Conservation (phyloP, 2,329 filamentous ascomycete species). For the Meredithiella fracta region DNA sequence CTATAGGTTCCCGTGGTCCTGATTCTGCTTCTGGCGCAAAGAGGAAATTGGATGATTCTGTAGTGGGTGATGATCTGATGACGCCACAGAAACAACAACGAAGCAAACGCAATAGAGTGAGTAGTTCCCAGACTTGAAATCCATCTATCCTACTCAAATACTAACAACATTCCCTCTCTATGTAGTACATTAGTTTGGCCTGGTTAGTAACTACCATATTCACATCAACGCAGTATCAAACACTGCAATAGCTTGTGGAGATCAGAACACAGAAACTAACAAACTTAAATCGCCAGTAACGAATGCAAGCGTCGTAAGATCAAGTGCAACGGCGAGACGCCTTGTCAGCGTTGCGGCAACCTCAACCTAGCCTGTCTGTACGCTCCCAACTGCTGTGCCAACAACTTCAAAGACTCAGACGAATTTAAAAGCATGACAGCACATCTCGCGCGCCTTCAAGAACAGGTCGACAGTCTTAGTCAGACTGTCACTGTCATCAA, state of each 20-base stretch:
- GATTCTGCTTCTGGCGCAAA: constrained; percentile 17
- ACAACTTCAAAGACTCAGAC: constrained; percentile 79
- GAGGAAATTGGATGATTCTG: constrained; percentile 20
- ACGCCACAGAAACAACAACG: constrained; percentile 32
- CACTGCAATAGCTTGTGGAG: constrained; percentile 7
- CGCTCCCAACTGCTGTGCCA: constrained; percentile 50
- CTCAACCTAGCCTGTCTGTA: constrained; percentile 51
- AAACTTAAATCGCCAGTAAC: constrained; percentile 31
- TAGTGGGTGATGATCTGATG: constrained; percentile 26
- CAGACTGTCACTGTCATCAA: constrained; percentile 54
- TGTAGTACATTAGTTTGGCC: constrained; percentile 43
- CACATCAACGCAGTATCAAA: constrained; percentile 5
- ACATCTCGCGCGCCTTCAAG: constrained; percentile 60
- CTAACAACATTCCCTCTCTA: constrained; percentile 7
- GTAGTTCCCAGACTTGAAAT: constrained; percentile 17
- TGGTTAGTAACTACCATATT: constrained; percentile 28
- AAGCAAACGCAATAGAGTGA: constrained; percentile 43
- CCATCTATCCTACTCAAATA: background rate
- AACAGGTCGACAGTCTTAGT: constrained; percentile 67
- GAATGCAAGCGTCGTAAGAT: constrained; percentile 62
- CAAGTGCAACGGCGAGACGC: constrained; percentile 55
- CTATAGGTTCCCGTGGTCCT: background rate
- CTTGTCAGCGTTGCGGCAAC: constrained; percentile 51
- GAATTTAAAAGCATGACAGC: constrained; percentile 71
- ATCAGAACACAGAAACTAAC: background rate